Conservation (phyloP, 2,329 filamentous ascomycete species). For the Fusarium hostae region DNA sequence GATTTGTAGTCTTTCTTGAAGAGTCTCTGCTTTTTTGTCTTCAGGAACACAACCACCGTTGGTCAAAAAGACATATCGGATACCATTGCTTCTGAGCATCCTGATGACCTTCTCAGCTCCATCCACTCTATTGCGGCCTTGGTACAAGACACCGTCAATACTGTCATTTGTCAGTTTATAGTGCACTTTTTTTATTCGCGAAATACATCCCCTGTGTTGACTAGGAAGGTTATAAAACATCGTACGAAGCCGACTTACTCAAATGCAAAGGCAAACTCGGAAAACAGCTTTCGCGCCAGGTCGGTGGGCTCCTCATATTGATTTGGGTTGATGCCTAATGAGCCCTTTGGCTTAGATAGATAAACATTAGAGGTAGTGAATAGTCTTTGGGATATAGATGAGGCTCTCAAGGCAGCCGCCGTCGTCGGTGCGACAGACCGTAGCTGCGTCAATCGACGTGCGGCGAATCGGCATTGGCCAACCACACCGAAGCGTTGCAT, state of each 20-base stretch:
- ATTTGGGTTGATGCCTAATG: slow-evolving; percentile 35
- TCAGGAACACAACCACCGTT: slow-evolving; percentile 94
- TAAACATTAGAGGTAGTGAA: slow-evolving; percentile 26
- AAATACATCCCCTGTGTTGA: neutral
- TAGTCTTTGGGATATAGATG: slow-evolving; percentile 3
- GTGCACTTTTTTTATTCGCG: neutral
- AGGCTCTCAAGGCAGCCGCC: slow-evolving; percentile 4
- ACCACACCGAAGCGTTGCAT: slow-evolving; percentile 43
- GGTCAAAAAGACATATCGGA: slow-evolving; percentile 94
- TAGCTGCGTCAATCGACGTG: slow-evolving; percentile 33
- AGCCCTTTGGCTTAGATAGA: slow-evolving; percentile 38
- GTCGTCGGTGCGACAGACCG: slow-evolving; percentile 28
- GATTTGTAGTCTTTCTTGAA: slow-evolving; percentile 49
- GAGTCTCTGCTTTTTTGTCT: slow-evolving; percentile 50
- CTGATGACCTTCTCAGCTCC: slow-evolving; percentile 79
- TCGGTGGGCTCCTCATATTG: slow-evolving; percentile 36
- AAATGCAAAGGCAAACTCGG: slow-evolving; percentile 53
- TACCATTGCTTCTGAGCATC: slow-evolving; percentile 76
- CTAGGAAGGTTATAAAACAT: neutral
- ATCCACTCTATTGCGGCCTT: slow-evolving; percentile 80
- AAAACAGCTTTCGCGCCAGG: slow-evolving; percentile 42
- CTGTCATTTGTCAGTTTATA: slow-evolving; percentile 45
- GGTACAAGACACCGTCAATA: slow-evolving; percentile 95
- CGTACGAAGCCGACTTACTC: slow-evolving; percentile 44
- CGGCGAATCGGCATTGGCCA: slow-evolving; percentile 44